Evolutionary conservation across 2,329 filamentous ascomycete genomes (phyloP).

Genomic region (Aspergillus arachidicola): DNA sequence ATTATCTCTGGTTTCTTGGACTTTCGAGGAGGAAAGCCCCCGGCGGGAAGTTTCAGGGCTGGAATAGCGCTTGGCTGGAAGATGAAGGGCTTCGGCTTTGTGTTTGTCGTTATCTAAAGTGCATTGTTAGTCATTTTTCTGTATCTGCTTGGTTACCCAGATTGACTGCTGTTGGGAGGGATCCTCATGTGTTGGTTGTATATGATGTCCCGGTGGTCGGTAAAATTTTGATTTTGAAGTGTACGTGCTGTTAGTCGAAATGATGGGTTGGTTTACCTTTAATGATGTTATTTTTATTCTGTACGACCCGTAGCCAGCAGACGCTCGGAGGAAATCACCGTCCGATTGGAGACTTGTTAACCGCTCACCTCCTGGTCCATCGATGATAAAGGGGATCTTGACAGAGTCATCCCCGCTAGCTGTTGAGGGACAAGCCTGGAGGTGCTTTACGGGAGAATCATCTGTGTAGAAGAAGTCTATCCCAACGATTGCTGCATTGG

Average conservation of each 20-base stretch:
- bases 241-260: background rate
- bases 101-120: conserved; percentile 21
- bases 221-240: too few species aligned
- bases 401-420: conserved; percentile 9
- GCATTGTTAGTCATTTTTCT: background rate
- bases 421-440: conserved; percentile 14
- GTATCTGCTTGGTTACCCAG: background rate
- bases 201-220: background rate
- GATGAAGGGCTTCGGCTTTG: conserved; percentile 12
- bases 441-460: conserved; percentile 8
- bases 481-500: conserved; percentile 14
- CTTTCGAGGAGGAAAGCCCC: conserved; percentile 11
- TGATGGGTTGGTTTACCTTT: background rate
- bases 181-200: background rate
- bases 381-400: conserved; percentile 20
- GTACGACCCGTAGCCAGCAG: background rate
- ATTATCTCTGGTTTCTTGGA: conserved; percentile 14
- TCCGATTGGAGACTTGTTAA: conserved; percentile 18
- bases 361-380: conserved; percentile 22
- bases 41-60: conserved; percentile 16
- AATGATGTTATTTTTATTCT: background rate
- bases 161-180: background rate
- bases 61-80: conserved; percentile 23
- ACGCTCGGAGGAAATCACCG: background rate
- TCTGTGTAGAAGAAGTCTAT: conserved; percentile 21